Conservation (phyloP, 2,329 filamentous ascomycete genomes). For the Amylocarpus encephaloides region DNA sequence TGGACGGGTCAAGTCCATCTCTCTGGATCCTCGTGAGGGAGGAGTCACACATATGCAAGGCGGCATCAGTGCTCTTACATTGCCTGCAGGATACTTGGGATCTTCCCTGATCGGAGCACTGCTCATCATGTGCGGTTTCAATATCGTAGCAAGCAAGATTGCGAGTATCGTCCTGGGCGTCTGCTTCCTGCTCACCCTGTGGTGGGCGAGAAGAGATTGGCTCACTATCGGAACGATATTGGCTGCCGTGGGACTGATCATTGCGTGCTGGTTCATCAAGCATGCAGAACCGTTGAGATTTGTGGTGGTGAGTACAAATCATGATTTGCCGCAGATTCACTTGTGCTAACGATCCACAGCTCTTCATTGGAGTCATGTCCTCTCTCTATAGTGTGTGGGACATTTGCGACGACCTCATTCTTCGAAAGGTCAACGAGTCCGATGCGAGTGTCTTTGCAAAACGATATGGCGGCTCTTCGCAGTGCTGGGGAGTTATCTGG, state of each 20-base stretch:
- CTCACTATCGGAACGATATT: conserved; percentile 66
- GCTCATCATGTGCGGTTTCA: conserved; percentile 72
- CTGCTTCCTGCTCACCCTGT: conserved; percentile 71
- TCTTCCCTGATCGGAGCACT: conserved; percentile 71
- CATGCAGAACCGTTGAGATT: conserved; percentile 69
- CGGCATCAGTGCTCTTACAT: conserved; percentile 61
- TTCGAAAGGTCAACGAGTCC: conserved; percentile 73
- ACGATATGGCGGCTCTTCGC: conserved; percentile 70
- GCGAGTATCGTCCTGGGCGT: conserved; percentile 66
- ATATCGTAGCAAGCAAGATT: conserved; percentile 76
- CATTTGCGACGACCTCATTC: conserved; percentile 76
- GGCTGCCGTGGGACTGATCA: conserved; percentile 61
- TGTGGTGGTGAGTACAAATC: conserved; percentile 43
- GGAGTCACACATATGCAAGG: conserved; percentile 74
- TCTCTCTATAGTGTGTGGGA: conserved; percentile 78
- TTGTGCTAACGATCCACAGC: conserved; percentile 17
- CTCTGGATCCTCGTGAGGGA: conserved; percentile 67
- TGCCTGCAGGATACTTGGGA: conserved; percentile 73
- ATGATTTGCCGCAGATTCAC: neutral
- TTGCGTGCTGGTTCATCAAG: conserved; percentile 74
- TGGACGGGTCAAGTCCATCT: conserved; percentile 67
- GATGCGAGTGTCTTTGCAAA: conserved; percentile 75
- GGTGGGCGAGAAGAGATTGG: conserved; percentile 78
- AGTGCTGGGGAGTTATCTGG: conserved; percentile 79
- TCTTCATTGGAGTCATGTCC: conserved; percentile 80